Conservation (phyloP, 2,329 filamentous ascomycete genomes). For the Aspergillus ibericus region DNA sequence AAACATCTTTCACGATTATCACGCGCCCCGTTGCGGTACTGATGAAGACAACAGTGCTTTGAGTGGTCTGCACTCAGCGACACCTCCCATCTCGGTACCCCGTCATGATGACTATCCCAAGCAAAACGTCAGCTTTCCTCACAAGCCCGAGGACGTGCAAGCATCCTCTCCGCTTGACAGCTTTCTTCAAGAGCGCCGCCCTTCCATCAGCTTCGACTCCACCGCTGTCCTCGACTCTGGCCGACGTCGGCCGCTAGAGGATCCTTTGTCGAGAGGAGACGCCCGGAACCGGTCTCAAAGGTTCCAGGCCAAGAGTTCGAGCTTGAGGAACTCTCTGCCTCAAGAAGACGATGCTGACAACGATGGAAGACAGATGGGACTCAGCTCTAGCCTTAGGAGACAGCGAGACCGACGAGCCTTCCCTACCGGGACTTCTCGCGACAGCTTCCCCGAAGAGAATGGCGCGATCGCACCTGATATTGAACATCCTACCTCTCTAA, state of each 20-base stretch:
- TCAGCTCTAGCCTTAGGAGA: conserved; percentile 24
- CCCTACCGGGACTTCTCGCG: conserved; percentile 28
- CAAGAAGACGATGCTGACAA: conserved; percentile 30
- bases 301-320: conserved; percentile 36
- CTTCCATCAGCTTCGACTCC: conserved; percentile 46
- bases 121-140: conserved; percentile 32
- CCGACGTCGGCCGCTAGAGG: conserved; percentile 37
- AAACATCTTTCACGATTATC: conserved; percentile 36
- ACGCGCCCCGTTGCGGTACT: conserved; percentile 36
- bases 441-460: conserved; percentile 17
- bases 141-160: conserved; percentile 39
- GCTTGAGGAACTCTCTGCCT: conserved; percentile 37
- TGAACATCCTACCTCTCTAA: conserved; percentile 44
- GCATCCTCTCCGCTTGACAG: conserved; percentile 41
- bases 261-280: conserved; percentile 39
- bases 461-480: conserved; percentile 29
- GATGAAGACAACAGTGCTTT: conserved; percentile 42
- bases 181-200: conserved; percentile 41
- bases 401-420: conserved; percentile 26
- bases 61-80: conserved; percentile 42
- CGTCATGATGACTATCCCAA: conserved; percentile 34
- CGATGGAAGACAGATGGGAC: conserved; percentile 18
- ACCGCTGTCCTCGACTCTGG: conserved; percentile 44
- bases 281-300: conserved; percentile 24
- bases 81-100: conserved; percentile 49